Percentiles rank a stretch among this genome's conserved stretches.
phyloP scores from a whole-genome alignment of 1,139 yeast species.

The Yamadazyma dushanensis region DNA sequence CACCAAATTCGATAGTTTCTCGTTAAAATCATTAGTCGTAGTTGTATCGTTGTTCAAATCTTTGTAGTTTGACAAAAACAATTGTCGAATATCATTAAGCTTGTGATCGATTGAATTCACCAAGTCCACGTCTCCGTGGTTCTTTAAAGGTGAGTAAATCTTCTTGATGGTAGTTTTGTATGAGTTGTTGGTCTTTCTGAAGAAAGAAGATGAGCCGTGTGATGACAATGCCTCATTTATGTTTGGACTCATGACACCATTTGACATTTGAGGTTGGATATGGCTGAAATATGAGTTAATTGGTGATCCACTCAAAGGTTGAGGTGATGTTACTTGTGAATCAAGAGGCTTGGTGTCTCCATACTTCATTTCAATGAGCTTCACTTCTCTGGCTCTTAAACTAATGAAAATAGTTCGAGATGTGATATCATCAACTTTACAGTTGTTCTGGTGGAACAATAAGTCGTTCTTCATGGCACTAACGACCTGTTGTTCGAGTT shows the following conservation, averaged over 20 bases:
- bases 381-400: conserved; percentile 57
- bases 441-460: conserved; percentile 41
- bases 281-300: conserved; percentile 8
- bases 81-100: conserved; percentile 28
- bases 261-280: conserved; percentile 1
- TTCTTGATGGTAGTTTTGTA: conserved; percentile 41
- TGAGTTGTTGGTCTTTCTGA: conserved; percentile 16
- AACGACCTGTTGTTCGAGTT: conserved; percentile 52
- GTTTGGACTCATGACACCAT: conserved; percentile 1
- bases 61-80: conserved; percentile 17
- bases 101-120: conserved; percentile 26
- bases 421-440: conserved; percentile 30
- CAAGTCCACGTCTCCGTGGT: conserved; percentile 31
- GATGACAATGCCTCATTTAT: neutral
- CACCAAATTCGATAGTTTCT: conserved; percentile 20
- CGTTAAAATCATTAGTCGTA: conserved; percentile 19
- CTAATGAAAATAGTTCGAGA: conserved; percentile 46
- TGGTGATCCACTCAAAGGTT: conserved; percentile 8
- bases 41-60: conserved; percentile 7
- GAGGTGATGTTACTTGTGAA: conserved; percentile 7
- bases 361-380: conserved; percentile 45
- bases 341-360: conserved; percentile 12
- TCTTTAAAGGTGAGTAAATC: conserved; percentile 35
- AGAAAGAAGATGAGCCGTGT: conserved; percentile 4
- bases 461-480: conserved; percentile 59